phyloP scores from a whole-genome alignment of 2,329 filamentous ascomycete genomes.

The Lizonia empirigonia region DNA sequence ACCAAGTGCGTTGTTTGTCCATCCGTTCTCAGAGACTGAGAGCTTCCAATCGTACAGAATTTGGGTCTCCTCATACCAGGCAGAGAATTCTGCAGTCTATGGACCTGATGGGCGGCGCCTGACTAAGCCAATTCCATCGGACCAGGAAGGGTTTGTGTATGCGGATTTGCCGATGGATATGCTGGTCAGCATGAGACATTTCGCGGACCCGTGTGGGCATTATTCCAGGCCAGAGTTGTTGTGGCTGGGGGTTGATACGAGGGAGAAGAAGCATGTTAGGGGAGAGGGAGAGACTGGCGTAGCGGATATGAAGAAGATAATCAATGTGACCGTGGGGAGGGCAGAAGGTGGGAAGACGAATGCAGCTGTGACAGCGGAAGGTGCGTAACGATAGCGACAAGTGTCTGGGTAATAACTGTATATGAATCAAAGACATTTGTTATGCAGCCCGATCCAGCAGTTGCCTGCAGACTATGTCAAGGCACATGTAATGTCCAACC shows the following conservation, averaged over 20 bases:
- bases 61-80: no score
- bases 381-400: background rate
- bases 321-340: background rate
- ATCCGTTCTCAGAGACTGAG: no score
- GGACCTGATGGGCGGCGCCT: slow-evolving; percentile 59
- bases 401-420: background rate
- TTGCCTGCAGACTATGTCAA: no score
- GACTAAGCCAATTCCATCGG: slow-evolving; percentile 46
- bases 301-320: background rate
- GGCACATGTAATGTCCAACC: no score
- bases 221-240: slow-evolving; percentile 59
- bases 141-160: slow-evolving; percentile 57
- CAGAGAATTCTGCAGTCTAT: slow-evolving; percentile 40
- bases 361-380: background rate
- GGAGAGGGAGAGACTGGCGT: slow-evolving; percentile 5
- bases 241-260: slow-evolving; percentile 54
- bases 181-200: slow-evolving; percentile 50
- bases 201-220: slow-evolving; percentile 57
- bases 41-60: no score
- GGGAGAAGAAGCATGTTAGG: slow-evolving; percentile 38
- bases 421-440: no score
- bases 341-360: background rate
- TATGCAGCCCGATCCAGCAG: no score
- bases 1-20: no score
- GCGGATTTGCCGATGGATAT: slow-evolving; percentile 58